Conservation (phyloP, 2,329 filamentous ascomycete genomes). For the Aureobasidium sp. region DNA sequence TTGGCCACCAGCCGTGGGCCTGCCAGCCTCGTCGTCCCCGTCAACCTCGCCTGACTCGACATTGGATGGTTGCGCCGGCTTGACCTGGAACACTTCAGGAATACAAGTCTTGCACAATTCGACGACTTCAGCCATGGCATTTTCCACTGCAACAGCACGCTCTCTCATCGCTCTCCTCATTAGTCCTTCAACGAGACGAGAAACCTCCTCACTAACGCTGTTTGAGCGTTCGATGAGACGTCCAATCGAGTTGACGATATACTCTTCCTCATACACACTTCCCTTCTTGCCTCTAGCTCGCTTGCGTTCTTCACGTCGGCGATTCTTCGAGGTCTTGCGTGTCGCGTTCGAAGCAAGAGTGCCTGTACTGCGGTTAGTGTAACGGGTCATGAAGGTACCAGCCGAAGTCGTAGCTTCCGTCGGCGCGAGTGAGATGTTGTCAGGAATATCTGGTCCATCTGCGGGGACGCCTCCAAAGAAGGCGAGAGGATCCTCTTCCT, state of each 20-base stretch:
- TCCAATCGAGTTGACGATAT: constrained; percentile 80
- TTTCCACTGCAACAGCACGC: constrained; percentile 70
- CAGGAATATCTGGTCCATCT: constrained; percentile 64
- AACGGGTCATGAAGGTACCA: constrained; percentile 81
- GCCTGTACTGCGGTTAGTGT: constrained; percentile 67
- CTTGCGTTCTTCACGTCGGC: constrained; percentile 87
- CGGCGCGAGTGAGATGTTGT: constrained; percentile 86
- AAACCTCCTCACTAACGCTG: constrained; percentile 62
- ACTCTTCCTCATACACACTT: constrained; percentile 96
- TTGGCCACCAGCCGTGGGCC: constrained; percentile 32
- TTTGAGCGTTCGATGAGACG: constrained; percentile 79
- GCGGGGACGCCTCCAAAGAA: constrained; percentile 65
- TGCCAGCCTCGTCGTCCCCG: constrained; percentile 17
- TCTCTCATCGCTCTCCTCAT: constrained; percentile 80
- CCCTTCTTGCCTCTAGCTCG: constrained; percentile 90
- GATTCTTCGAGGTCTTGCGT: constrained; percentile 79
- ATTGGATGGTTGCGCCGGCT: neutral
- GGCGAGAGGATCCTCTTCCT: constrained; percentile 73
- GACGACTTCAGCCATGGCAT: constrained; percentile 65
- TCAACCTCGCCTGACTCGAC: constrained; percentile 13
- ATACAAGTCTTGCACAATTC: constrained; percentile 61
- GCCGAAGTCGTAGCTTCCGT: constrained; percentile 71
- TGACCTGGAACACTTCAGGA: constrained; percentile 59
- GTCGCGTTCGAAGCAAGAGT: constrained; percentile 68
- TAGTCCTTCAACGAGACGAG: constrained; percentile 67